These are phyloP conservation scores for Chenopodium berlandieri DNA, from an alignment of 148 eudicot species.

Conservation along the genomic window DNA sequence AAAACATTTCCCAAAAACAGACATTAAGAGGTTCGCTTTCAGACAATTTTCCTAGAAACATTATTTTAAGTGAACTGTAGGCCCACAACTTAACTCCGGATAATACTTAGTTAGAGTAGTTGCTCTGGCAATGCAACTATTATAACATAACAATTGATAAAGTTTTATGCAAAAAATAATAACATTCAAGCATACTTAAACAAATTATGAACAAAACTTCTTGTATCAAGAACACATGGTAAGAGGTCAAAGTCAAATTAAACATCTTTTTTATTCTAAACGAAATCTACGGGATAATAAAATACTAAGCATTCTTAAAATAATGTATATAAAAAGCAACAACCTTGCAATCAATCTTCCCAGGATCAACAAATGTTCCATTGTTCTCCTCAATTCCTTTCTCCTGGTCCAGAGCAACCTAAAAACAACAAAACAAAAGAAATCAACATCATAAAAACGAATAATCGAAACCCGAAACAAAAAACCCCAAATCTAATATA, in stretches of 20 bases:
- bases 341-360: conserved; percentile 62
- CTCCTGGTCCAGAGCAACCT: conserved; percentile 35
- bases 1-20: neutral
- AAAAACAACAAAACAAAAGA: neutral
- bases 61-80: neutral
- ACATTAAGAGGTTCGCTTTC: neutral
- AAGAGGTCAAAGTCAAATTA: conserved; percentile 27
- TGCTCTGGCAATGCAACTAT: neutral
- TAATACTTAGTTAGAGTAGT: neutral
- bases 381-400: conserved; percentile 18
- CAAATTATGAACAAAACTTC: conserved; percentile 13
- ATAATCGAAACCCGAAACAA: conserved; percentile 4
- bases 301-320: conserved; percentile 15
- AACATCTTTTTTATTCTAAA: neutral
- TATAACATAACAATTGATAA: neutral
- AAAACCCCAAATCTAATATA: conserved; percentile 13
- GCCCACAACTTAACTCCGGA: neutral
- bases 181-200: conserved; percentile 4
- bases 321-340: neutral
- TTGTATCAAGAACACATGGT: neutral
- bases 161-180: neutral
- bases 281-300: conserved; percentile 4
- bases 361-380: conserved; percentile 24
- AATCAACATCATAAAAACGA: conserved; percentile 12
- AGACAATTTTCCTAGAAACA: neutral